Base-by-base conservation (phyloP, 2,329 filamentous ascomycete genomes). In the Alternaria rosae region DNA sequence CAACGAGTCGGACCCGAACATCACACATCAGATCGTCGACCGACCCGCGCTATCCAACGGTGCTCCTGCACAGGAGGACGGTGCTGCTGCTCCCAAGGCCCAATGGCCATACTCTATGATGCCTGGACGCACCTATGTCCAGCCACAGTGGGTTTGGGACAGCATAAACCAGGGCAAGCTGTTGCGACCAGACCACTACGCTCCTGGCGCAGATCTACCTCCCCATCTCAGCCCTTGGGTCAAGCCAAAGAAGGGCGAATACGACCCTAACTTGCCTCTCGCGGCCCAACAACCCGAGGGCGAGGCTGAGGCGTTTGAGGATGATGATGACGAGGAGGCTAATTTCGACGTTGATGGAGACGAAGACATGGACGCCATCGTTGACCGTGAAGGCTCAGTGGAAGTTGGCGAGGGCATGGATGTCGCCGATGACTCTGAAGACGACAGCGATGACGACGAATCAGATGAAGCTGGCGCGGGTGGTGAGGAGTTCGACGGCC, bases 111-210 rank as follows among this genome's bases (percentile, higher is more conserved):
- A 92, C 73, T 88, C 88, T 66, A 89, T 93, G 64, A 91, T 98
- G 64, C 93, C 94, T n/a, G 94, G 94, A 35, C 87, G 95, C 68
- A 93, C 89, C 66, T 99, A 99, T 72, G 83, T 99, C 58, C 95
- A 99, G 82, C 95, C 95, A 20, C 95, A 99, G 78, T 99, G 96
- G 94, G 89, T 99, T 5, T 99, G 95, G 95, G 95, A 99, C 76
- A 94, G 92, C 73, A 84, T 97, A 78, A 99, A 99, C 78, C 92
- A 95, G 47, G 92, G 93, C 65, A 93, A 94, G 80, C 83, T 99
- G 58, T 89, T 97, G 78, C 87, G 91, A 68, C 88, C 94, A 30
- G 93, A 97, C 76, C 82, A 94, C 35, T 99, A 99, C 75, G 92
- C 91, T 0, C 95, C 95, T 2, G 95, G 95, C 17, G 91, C 94